Base-by-base conservation (phyloP, 805 yeast species). In the Candida michaelii region DNA sequence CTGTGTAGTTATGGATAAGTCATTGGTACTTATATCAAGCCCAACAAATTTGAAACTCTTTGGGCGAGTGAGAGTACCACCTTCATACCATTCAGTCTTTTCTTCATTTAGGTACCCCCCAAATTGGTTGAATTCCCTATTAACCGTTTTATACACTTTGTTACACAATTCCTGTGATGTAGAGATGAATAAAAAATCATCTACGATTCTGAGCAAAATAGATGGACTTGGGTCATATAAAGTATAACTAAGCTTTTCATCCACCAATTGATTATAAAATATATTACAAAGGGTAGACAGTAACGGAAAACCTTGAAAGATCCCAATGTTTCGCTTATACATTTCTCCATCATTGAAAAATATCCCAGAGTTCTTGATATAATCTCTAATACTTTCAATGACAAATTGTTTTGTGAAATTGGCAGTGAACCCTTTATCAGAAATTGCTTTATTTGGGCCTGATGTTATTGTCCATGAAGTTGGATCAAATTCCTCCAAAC, bases 261-360 rank as follows among this genome's bases (percentile, higher is more conserved):
- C 67, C 9, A 85, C 73, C 23, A 90, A 55, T 1, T 73, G 68
- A 53, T 85, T 89, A 52, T 85, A 84, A 0, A 86, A 75, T 1
- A 89, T 49, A 48, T 89, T 87, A 48, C 95, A 89, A 27, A 90
- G 69, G 4, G 82, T 66, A 1, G 85, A 76, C 43, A 96, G 91
- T 3, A 89, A 59, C 1, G 83, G 80, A 6, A 88, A 77, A 0
- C 98, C 98, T 63, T 90, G 98, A 41, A 83, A 89, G 0, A 91
- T 71, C 0, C 98, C 98, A 8, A 65, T 59, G 32, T 65, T 76
- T 44, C 95, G 65, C n/a, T 58, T 54, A 53, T 47, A 68, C 6
- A 50, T 13, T 17, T 34, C 27, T 15, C 36, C n/a, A 35, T 69
- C 76, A 0, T 59, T 53, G 64, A 75, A 58, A 19, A 60, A 59